Evolutionary conservation across 2,329 filamentous ascomycete species (phyloP), one percentile per base, ranked within the genome.

Genomic region (Xylariales sp.): DNA sequence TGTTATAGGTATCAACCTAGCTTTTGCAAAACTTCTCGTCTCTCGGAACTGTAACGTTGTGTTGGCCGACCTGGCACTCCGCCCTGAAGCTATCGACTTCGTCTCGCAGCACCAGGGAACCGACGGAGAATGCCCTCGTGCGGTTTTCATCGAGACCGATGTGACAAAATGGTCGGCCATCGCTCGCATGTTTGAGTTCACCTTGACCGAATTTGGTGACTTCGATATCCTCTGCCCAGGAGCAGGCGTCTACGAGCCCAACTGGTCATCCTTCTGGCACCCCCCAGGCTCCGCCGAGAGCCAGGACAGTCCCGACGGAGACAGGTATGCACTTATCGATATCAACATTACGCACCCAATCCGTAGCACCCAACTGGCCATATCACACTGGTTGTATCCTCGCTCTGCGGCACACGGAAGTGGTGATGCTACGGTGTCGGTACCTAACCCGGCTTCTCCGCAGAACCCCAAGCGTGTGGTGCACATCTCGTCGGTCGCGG

Each of bases 221-320:
- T 55, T 65, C 41, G 63, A 66, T 32, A 59, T 72, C 17, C 51
- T 71, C 4, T 69, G 65, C 25, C 66, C 69, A 0, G 67, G 67
- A 1, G 69, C 69, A 0, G 69, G 69, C 19, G 53, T 72, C 4
- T 72, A 65, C 34, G 69, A 72, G 42, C 69, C 68, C 46, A 44
- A 52, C 5, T 66, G 57, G 57, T 63, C 62, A 12, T 60, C 48
- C 49, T 68, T 68, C 35, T 68, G 65, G 65, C 55, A 59, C 23
- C 63, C 64, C 2, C 65, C 65, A 0, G 65, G 62, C 1, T 59
- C 61, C 0, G 13, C 47, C 0, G 53, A 56, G 33, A 60, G 58
- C 40, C 51, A 42, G 2, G 63, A 66, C 31, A 49, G 40, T 5
- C 7, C 42, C 1, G 53, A 59, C 0, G 46, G 44, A 1, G 55